phyloP scores from a whole-genome alignment of 441 rosid genomes.

The Euphorbia schlechtendalii region DNA sequence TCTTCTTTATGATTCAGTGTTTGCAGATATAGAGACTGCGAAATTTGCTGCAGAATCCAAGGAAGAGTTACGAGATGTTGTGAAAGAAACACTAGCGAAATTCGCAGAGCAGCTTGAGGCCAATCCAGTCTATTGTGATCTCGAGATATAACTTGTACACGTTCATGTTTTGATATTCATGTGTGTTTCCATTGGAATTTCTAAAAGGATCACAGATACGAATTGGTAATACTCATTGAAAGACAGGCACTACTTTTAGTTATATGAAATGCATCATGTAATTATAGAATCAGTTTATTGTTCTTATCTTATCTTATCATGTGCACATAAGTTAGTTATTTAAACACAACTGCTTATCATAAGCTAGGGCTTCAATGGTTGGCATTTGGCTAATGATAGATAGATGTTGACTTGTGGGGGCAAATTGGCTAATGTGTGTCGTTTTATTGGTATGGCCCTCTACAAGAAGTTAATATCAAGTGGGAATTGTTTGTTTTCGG shows the following conservation, averaged over 20 bases:
- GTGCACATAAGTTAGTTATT: no score
- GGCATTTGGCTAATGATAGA: background rate
- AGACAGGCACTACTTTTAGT: background rate
- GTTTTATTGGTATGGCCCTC: constrained; percentile 1
- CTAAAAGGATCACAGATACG: background rate
- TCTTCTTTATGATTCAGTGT: constrained; percentile 50
- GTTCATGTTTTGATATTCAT: background rate
- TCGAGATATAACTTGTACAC: constrained; percentile 21
- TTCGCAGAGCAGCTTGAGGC: constrained; percentile 57
- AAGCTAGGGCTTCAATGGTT: background rate
- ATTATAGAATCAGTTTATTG: background rate
- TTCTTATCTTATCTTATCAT: no score
- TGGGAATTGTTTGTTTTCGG: background rate
- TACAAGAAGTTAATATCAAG: background rate
- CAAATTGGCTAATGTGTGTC: constrained; percentile 8
- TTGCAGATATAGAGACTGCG: constrained; percentile 30
- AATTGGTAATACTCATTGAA: background rate
- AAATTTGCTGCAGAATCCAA: constrained; percentile 23
- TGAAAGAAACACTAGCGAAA: constrained; percentile 47
- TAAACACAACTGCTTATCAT: background rate
- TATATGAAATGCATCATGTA: constrained; percentile 3
- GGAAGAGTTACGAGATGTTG: constrained; percentile 29
- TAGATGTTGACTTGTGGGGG: background rate
- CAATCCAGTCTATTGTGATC: constrained; percentile 42
- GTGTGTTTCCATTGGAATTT: background rate